Conservation (phyloP, 345 rosid species). For the Lepidium sativum region DNA sequence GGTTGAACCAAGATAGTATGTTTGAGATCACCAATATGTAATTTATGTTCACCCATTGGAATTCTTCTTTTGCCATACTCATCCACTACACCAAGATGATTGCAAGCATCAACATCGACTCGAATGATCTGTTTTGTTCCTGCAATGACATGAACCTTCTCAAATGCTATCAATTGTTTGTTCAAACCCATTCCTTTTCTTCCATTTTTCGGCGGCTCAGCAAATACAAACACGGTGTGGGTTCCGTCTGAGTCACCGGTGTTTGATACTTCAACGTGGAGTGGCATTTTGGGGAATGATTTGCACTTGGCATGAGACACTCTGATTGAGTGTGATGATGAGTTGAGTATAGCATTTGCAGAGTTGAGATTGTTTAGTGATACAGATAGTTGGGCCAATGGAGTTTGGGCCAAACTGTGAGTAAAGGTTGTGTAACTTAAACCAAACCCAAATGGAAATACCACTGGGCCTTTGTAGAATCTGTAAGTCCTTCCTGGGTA, state of each 20-base stretch:
- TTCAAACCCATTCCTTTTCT: conserved; percentile 25
- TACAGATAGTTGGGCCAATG: conserved; percentile 37
- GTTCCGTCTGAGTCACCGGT: conserved; percentile 61
- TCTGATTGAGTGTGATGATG: conserved; percentile 31
- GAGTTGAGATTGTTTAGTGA: conserved; percentile 30
- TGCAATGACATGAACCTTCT: conserved; percentile 54
- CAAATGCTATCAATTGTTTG: conserved; percentile 64
- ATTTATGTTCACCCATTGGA: conserved; percentile 68
- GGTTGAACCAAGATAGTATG: conserved; percentile 67
- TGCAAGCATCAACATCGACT: conserved; percentile 55
- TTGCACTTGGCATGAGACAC: conserved; percentile 54
- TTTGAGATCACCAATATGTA: conserved; percentile 73
- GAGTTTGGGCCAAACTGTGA: conserved; percentile 38
- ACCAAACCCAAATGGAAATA: conserved; percentile 78
- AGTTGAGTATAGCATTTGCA: conserved; percentile 29
- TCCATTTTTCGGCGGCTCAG: conserved; percentile 56
- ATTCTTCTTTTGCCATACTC: conserved; percentile 71
- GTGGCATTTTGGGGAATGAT: conserved; percentile 20
- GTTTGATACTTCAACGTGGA: conserved; percentile 62
- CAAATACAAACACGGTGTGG: conserved; percentile 66
- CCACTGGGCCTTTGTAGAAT: conserved; percentile 88
- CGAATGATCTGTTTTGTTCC: conserved; percentile 41
- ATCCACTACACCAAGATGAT: conserved; percentile 75
- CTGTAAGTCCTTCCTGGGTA: conserved; percentile 94
- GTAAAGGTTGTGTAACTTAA: conserved; percentile 52